Base-by-base conservation (phyloP, 129 eudicot species). In the Kitagawia praeruptora region DNA sequence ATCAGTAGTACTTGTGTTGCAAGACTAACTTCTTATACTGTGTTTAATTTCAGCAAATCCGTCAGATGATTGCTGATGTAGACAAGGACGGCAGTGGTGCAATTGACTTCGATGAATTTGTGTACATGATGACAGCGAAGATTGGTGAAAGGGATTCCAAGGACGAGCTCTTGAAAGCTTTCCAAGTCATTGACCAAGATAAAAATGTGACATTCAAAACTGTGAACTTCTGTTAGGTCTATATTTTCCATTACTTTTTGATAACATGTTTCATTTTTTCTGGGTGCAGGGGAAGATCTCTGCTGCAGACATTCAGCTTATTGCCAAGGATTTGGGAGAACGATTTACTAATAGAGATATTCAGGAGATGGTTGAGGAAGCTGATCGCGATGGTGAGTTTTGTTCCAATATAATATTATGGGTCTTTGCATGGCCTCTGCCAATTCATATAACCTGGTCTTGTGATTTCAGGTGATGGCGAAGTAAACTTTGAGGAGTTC, bases 61-160 rank as follows among this genome's bases (percentile, higher is more conserved):
- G 63, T 70, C 88, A 87, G 83, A 91, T 93, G 97, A 93, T 93
- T 85, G 98, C 97, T 28, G 98, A 93, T 64, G 98, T 91, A n/a
- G 98, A 93, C 80, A 91, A 93, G 78, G 97, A 93, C 79, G 96
- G 93, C n/a, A 91, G 97, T 79, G 98, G 98, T 75, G 90, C 96
- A 37, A 91, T 93, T 75, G 98, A 93, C 70, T 87, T 82, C 70
- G 98, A 93, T 82, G 98, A 93, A 80, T 93, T 93, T 83, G 88
- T 76, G 76, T 83, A 91, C 85, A 93, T 93, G 97, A 93, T 93
- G 98, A 93, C 97, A 66, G 96, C 97, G 56, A 91, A 93, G 83
- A 84, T 91, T 69, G 97, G 97, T 70, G 98, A 93, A 85, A 88
- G 97, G 81, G 98, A 93, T 88, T 86, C 90, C 54, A 93, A 84